Percentiles rank a stretch among this genome's conserved stretches.
Evolutionary conservation across 2,329 filamentous ascomycete species (phyloP).

Genomic region (Fusarium sp.): DNA sequence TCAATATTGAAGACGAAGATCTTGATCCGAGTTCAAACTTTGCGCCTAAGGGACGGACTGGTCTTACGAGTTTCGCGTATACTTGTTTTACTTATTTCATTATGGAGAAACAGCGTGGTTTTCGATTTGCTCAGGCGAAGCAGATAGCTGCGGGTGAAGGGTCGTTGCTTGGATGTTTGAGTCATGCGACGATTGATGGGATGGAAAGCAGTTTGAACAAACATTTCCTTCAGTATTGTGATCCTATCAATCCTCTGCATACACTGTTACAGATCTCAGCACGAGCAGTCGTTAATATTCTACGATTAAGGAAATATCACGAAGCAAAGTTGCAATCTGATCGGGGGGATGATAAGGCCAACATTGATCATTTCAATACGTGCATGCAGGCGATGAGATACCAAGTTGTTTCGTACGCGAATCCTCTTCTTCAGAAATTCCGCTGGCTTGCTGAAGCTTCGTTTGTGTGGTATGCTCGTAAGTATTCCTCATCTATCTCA

Average conservation of each 20-base stretch:
- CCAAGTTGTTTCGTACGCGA: neutral
- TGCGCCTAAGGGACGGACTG: neutral
- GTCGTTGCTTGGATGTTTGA: slow-evolving; percentile 1
- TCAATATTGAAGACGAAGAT: slow-evolving; percentile 26
- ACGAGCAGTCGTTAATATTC: slow-evolving; percentile 9
- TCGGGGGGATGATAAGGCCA: neutral
- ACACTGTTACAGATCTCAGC: slow-evolving; percentile 8
- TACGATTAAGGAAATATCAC: slow-evolving; percentile 13
- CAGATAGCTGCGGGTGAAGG: neutral
- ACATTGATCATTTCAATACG: slow-evolving; percentile 17
- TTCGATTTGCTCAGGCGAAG: neutral
- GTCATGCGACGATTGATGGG: neutral
- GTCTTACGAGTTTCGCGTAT: slow-evolving; percentile 9
- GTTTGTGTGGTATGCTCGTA: slow-evolving; percentile 23
- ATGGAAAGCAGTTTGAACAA: slow-evolving; percentile 16
- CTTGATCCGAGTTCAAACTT: neutral
- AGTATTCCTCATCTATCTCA: neutral
- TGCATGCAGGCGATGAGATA: slow-evolving; percentile 27
- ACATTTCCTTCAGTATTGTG: slow-evolving; percentile 24
- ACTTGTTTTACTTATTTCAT: neutral
- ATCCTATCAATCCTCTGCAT: slow-evolving; percentile 9
- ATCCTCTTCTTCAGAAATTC: slow-evolving; percentile 3
- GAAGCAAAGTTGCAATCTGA: slow-evolving; percentile 2
- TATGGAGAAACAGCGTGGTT: slow-evolving; percentile 3
- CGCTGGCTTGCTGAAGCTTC: slow-evolving; percentile 4